Evolutionary conservation across 2,329 filamentous ascomycete genomes (phyloP).

Genomic region (Thelonectria discophora): DNA sequence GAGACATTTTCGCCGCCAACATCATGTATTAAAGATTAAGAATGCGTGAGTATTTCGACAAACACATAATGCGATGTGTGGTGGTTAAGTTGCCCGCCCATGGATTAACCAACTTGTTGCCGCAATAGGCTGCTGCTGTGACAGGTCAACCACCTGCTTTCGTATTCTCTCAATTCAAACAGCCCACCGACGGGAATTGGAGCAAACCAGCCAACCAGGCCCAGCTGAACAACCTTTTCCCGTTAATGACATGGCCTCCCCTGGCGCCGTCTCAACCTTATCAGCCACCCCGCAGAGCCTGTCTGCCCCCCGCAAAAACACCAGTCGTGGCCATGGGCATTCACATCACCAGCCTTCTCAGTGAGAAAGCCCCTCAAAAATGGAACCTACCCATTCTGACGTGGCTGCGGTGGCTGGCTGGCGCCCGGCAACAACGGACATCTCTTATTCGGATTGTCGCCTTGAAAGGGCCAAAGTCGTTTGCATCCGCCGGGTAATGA

Average conservation of each 20-base stretch:
- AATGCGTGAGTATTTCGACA: background rate
- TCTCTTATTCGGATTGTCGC: background rate
- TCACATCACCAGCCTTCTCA: background rate
- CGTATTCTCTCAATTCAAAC: background rate
- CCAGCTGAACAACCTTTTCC: background rate
- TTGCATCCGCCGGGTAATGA: slow-evolving; percentile 1
- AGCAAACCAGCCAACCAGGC: slow-evolving; percentile 3
- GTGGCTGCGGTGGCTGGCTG: slow-evolving; percentile 24
- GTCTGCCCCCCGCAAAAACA: slow-evolving; percentile 6
- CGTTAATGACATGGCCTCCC: slow-evolving; percentile 19
- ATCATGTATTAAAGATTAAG: background rate
- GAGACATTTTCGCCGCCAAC: no score
- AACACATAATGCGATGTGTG: background rate
- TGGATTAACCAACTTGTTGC: background rate
- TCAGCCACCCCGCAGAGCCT: slow-evolving; percentile 40
- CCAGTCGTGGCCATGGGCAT: background rate
- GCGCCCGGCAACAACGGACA: background rate
- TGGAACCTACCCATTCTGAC: slow-evolving; percentile 19
- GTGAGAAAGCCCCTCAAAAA: background rate
- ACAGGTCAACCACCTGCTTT: background rate
- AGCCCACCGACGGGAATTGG: slow-evolving; percentile 1
- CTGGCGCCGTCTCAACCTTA: slow-evolving; percentile 32
- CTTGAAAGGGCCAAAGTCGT: background rate
- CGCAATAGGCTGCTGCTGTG: background rate
- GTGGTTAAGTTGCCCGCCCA: background rate